Percentiles rank a stretch among this genome's conserved stretches.
Evolutionary conservation across 352 stramenopile species (phyloP).

Genomic region (Globisporangium mamillatum): DNA sequence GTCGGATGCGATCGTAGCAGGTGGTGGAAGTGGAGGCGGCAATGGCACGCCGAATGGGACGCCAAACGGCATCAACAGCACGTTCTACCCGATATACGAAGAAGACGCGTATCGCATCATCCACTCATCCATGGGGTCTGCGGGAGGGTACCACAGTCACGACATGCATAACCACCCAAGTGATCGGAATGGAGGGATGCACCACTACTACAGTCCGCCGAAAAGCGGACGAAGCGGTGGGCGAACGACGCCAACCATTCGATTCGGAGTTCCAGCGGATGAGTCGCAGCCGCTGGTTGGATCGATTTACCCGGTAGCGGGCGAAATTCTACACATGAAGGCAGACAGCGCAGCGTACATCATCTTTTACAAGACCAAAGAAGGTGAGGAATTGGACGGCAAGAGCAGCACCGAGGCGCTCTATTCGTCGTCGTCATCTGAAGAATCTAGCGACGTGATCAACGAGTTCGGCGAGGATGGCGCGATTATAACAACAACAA

Average conservation of each 20-base stretch:
- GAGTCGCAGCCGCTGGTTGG: conserved; percentile 64
- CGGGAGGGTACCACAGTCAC: conserved; percentile 28
- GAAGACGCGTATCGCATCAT: conserved; percentile 68
- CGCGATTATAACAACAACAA: conserved; percentile 13
- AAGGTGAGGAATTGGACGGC: conserved; percentile 35
- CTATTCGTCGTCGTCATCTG: conserved; percentile 40
- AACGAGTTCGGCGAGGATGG: conserved; percentile 41
- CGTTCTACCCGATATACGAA: conserved; percentile 81
- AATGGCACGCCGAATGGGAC: conserved; percentile 20
- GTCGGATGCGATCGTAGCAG: conserved; percentile 45
- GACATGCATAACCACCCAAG: conserved; percentile 17
- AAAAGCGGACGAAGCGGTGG: conserved; percentile 41
- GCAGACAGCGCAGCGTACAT: conserved; percentile 83
- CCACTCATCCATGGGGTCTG: conserved; percentile 44
- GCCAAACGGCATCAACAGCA: conserved; percentile 33
- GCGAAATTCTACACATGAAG: conserved; percentile 67
- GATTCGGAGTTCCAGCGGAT: conserved; percentile 48
- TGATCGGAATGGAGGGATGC: conserved; percentile 13
- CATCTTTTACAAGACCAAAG: conserved; percentile 80
- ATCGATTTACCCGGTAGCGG: conserved; percentile 66
- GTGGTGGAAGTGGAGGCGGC: conserved; percentile 27
- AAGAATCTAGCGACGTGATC: conserved; percentile 33
- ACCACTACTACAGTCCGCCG: conserved; percentile 27
- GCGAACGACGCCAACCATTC: conserved; percentile 56
- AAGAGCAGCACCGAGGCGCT: conserved; percentile 37